Conservation (phyloP, 495 filamentous ascomycete species). For the Penicillium desertorum region DNA sequence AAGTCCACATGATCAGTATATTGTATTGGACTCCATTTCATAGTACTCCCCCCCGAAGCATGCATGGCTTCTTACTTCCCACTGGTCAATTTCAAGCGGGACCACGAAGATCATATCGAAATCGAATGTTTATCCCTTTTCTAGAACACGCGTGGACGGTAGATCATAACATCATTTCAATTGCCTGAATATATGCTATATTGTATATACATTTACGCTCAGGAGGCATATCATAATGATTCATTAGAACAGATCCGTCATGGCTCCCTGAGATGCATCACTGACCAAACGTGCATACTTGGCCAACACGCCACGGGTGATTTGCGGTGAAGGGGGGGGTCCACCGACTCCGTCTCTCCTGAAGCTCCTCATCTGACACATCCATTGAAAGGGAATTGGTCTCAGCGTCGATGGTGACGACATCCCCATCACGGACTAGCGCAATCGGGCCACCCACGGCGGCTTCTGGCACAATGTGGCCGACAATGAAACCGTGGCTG, state of each 20-base stretch:
- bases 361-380: slow-evolving; percentile 72
- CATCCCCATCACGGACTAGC: slow-evolving; percentile 75
- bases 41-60: background rate
- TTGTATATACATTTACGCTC: background rate
- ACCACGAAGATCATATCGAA: slow-evolving; percentile 3
- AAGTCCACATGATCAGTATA: no score
- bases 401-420: slow-evolving; percentile 83
- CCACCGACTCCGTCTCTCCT: slow-evolving; percentile 67
- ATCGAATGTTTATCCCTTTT: slow-evolving; percentile 5
- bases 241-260: slow-evolving; percentile 51
- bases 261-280: slow-evolving; percentile 70
- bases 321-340: slow-evolving; percentile 64
- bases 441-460: slow-evolving; percentile 80
- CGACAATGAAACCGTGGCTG: slow-evolving; percentile 92
- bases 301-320: slow-evolving; percentile 83
- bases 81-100: slow-evolving; percentile 11
- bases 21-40: background rate
- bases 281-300: slow-evolving; percentile 82
- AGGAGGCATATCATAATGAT: slow-evolving; percentile 3
- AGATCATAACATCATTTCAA: slow-evolving; percentile 12
- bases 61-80: background rate
- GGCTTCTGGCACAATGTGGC: slow-evolving; percentile 92
- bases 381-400: slow-evolving; percentile 74
- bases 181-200: background rate
- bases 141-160: background rate